These are phyloP conservation scores for Fusarium denticulatum DNA, from an alignment of 2,329 filamentous ascomycete genomes.

Conservation along the genomic window DNA sequence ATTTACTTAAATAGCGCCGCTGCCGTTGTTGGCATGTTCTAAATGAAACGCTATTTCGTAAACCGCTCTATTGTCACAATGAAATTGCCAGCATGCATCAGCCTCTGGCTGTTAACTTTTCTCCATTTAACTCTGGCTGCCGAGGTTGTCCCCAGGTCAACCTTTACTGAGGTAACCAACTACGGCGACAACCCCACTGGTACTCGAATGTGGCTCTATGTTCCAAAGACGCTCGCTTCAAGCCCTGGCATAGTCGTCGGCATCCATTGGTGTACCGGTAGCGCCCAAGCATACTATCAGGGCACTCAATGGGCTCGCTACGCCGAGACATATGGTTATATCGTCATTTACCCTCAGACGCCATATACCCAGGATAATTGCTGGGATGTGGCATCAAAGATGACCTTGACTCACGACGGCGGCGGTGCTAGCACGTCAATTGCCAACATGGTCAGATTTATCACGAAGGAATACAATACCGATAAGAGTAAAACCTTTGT, in stretches of 20 bases:
- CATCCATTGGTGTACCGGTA: slow-evolving; percentile 66
- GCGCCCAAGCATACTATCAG: slow-evolving; percentile 61
- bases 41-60: accelerated
- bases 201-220: slow-evolving; percentile 44
- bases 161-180: slow-evolving; percentile 30
- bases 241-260: slow-evolving; percentile 63
- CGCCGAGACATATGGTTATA: slow-evolving; percentile 65
- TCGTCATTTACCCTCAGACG: slow-evolving; percentile 60
- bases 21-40: accelerated
- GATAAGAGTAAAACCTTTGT: slow-evolving; percentile 60
- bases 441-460: slow-evolving; percentile 64
- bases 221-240: slow-evolving; percentile 50
- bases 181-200: slow-evolving; percentile 35
- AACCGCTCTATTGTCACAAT: not conserved
- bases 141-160: slow-evolving; percentile 31
- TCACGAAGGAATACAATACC: slow-evolving; percentile 58
- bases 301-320: slow-evolving; percentile 62
- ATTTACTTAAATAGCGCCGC: not conserved
- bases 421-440: slow-evolving; percentile 62
- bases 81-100: slow-evolving; percentile 3
- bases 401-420: slow-evolving; percentile 60
- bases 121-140: slow-evolving; percentile 2
- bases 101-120: slow-evolving; percentile 16
- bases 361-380: slow-evolving; percentile 54
- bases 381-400: slow-evolving; percentile 68